These are phyloP conservation scores for Chrysanthemum makinoi DNA, from an alignment of 129 eudicot species.

Conservation along the genomic window DNA sequence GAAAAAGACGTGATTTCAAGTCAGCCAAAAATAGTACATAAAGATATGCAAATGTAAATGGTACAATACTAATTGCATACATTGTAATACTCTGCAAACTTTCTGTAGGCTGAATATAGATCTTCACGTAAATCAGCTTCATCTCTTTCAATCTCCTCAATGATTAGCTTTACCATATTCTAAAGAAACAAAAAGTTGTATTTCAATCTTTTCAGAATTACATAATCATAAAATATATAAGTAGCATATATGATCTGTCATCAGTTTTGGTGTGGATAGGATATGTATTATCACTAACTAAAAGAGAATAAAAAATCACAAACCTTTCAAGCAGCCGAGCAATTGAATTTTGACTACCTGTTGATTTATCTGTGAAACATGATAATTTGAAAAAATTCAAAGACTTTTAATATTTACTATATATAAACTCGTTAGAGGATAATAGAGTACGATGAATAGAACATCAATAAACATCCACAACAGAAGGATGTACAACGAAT, in stretches of 20 bases:
- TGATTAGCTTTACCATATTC: slow-evolving; percentile 82
- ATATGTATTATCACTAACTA: not conserved
- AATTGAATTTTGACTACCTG: slow-evolving; percentile 63
- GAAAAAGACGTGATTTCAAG: slow-evolving; percentile 17
- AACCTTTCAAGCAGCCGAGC: slow-evolving; percentile 98
- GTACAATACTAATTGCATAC: slow-evolving; percentile 40
- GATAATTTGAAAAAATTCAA: not conserved
- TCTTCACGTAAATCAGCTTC: slow-evolving; percentile 91
- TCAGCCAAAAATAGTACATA: slow-evolving; percentile 6
- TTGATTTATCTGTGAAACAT: slow-evolving; percentile 49
- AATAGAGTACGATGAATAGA: no score
- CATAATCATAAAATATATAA: not conserved
- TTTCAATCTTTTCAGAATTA: not conserved
- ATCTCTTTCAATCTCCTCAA: slow-evolving; percentile 98
- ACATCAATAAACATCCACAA: no score
- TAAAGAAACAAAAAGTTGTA: slow-evolving; percentile 2
- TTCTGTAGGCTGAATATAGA: slow-evolving; percentile 92
- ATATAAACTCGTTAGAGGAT: not conserved
- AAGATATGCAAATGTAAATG: not conserved
- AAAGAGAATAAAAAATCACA: slow-evolving; percentile 6
- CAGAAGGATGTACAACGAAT: no score
- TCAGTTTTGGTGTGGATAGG: no score
- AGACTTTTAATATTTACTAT: not conserved
- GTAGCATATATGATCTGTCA: no score
- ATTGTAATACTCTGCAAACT: slow-evolving; percentile 94